Conservation (phyloP, 371 early-diverging fungal genomes). For the Coemansia sp. region DNA sequence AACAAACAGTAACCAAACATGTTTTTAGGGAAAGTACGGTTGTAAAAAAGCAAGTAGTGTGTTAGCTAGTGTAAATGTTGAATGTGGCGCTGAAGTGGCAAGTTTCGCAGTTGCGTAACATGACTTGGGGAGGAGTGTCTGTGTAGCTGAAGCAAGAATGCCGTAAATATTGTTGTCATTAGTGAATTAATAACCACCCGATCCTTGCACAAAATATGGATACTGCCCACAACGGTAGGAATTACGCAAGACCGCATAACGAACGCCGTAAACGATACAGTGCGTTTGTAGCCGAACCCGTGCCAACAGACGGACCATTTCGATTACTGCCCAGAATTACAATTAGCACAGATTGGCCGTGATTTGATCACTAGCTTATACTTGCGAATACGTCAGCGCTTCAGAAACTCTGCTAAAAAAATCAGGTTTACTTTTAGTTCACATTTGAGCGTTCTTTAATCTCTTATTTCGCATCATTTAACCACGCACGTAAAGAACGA, state of each 20-base stretch:
- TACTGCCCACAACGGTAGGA: too few species aligned
- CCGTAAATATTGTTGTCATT: not conserved
- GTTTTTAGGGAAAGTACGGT: not conserved
- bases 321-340: too few species aligned
- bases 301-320: too few species aligned
- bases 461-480: not conserved
- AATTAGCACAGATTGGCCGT: not conserved
- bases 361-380: not conserved
- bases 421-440: not conserved
- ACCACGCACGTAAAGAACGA: not conserved
- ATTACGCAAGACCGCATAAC: too few species aligned
- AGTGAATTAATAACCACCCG: not conserved
- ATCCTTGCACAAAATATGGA: too few species aligned
- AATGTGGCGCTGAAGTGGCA: not conserved
- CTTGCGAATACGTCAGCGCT: not conserved
- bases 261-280: too few species aligned
- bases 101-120: not conserved
- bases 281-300: too few species aligned
- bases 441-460: not conserved
- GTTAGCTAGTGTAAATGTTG: not conserved
- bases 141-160: not conserved
- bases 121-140: too few species aligned
- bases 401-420: not conserved
- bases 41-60: not conserved
- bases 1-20: not conserved